A percentile compares a stretch with the other conserved stretches of the same genome.
Conservation (phyloP, 2,329 filamentous ascomycete species). For the Microcyclospora pomicola region DNA sequence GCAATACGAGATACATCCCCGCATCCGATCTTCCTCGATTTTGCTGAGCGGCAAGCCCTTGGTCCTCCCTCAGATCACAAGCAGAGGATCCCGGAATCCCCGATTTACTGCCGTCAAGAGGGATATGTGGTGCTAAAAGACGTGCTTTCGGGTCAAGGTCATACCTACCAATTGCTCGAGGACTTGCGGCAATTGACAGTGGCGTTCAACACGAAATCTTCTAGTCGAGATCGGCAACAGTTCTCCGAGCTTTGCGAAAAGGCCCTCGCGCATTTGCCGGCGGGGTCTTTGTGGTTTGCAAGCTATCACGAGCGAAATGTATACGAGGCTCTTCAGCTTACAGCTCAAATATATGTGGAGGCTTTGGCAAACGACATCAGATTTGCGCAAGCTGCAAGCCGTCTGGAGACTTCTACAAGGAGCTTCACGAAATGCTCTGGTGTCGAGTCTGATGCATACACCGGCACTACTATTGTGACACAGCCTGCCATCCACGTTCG, state of each 20-base stretch:
- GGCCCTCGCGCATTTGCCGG: background rate
- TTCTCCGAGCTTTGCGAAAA: conserved; percentile 2
- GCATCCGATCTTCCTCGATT: conserved; percentile 7
- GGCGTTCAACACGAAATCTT: conserved; percentile 4
- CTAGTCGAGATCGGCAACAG: background rate
- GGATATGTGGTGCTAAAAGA: conserved; percentile 9
- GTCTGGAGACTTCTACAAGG: background rate
- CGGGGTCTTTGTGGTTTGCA: conserved; percentile 4
- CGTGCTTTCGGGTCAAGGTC: conserved; percentile 4
- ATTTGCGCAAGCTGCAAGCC: conserved; percentile 12
- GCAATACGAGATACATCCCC: conserved; percentile 11
- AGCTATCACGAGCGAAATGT: conserved; percentile 8
- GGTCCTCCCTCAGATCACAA: conserved; percentile 3
- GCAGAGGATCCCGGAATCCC: conserved; percentile 9
- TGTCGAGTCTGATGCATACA: background rate
- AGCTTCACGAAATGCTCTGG: background rate
- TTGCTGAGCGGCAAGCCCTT: conserved; percentile 4
- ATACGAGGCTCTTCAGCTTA: conserved; percentile 18
- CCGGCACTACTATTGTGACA: conserved; percentile 1
- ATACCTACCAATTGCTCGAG: conserved; percentile 7
- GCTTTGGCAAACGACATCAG: conserved; percentile 12
- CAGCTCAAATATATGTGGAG: conserved; percentile 15
- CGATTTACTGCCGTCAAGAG: conserved; percentile 7
- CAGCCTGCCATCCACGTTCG: conserved; percentile 5
- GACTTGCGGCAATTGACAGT: conserved; percentile 7